These are phyloP conservation scores for Lentinula guzmanii DNA, from an alignment of 768 basidiomycete species.

Conservation along the genomic window DNA sequence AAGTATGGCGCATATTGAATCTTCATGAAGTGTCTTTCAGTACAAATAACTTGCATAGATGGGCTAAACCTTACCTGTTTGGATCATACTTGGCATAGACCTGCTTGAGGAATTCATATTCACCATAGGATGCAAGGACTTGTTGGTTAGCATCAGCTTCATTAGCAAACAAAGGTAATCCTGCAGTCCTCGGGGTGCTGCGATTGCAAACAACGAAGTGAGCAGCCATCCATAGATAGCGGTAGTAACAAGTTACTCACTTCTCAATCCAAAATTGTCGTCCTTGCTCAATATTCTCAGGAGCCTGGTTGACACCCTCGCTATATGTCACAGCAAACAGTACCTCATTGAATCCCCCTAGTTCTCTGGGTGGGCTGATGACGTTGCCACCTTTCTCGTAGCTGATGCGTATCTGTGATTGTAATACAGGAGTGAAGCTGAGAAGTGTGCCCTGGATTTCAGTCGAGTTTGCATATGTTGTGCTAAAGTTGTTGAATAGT, in stretches of 20 bases:
- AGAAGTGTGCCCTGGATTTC: slow-evolving; percentile 22
- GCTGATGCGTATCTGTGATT: slow-evolving; percentile 27
- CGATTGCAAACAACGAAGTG: not conserved
- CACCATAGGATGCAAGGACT: slow-evolving; percentile 33
- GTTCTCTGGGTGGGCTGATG: slow-evolving; percentile 22
- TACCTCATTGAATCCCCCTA: slow-evolving; percentile 26
- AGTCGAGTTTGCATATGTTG: slow-evolving; percentile 11
- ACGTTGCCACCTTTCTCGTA: slow-evolving; percentile 28
- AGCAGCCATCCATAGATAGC: not conserved
- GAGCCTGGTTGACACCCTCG: slow-evolving; percentile 10
- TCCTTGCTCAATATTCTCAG: slow-evolving; percentile 18
- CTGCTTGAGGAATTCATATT: slow-evolving; percentile 26
- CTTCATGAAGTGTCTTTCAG: too few relatives aligned
- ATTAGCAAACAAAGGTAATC: slow-evolving; percentile 32
- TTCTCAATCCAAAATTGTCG: slow-evolving; percentile 21
- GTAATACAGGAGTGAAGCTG: slow-evolving; percentile 31
- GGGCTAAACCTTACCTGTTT: slow-evolving; percentile 20
- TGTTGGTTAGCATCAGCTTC: slow-evolving; percentile 33
- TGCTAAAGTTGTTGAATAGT: slow-evolving; percentile 24
- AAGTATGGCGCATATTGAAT: too few relatives aligned
- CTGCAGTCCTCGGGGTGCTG: slow-evolving; percentile 28
- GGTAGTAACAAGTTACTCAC: slow-evolving; percentile 15
- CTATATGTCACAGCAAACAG: slow-evolving; percentile 25
- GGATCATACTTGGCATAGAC: slow-evolving; percentile 41
- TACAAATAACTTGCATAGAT: too few relatives aligned